A percentile compares a stretch with the other conserved stretches of the same genome.
Evolutionary conservation across 345 rosid genomes (phyloP).

Genomic region (Turritis glabra): DNA sequence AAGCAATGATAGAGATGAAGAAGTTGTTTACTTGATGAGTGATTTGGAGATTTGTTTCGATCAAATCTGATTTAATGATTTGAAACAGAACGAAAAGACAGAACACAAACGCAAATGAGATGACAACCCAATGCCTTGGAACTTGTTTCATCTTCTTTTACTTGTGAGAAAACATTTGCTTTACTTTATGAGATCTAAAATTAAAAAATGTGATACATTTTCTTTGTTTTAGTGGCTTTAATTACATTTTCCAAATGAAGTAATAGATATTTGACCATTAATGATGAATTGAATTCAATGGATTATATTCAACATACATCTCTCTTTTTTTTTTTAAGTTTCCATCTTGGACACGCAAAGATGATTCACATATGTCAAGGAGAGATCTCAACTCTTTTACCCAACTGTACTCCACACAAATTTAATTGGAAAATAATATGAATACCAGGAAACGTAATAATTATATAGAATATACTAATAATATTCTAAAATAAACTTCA

Average conservation of each 20-base stretch:
- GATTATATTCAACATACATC: neutral
- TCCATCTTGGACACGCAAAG: slow-evolving; percentile 3
- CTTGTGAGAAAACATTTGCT: neutral
- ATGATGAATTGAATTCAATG: slow-evolving; percentile 4
- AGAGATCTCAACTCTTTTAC: neutral
- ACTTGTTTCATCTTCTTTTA: slow-evolving; percentile 20
- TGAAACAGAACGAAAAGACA: slow-evolving; percentile 30
- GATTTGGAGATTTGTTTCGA: neutral
- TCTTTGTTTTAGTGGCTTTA: neutral
- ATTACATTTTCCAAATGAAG: slow-evolving; percentile 8
- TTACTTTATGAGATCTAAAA: neutral
- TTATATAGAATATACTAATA: neutral
- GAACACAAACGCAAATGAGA: slow-evolving; percentile 21
- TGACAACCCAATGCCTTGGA: slow-evolving; percentile 23
- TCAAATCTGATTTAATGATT: slow-evolving; percentile 3
- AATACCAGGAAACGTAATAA: neutral
- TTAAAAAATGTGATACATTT: neutral
- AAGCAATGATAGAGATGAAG: slow-evolving; percentile 34
- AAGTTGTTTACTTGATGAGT: slow-evolving; percentile 28
- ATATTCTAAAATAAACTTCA: neutral
- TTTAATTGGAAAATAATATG: neutral
- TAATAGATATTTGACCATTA: slow-evolving; percentile 11
- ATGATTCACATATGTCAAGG: slow-evolving; percentile 3
- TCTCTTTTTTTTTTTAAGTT: neutral
- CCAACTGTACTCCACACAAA: neutral